Base-by-base conservation (phyloP, 2,329 filamentous ascomycete genomes). In the Ampelomyces quisqualis region DNA sequence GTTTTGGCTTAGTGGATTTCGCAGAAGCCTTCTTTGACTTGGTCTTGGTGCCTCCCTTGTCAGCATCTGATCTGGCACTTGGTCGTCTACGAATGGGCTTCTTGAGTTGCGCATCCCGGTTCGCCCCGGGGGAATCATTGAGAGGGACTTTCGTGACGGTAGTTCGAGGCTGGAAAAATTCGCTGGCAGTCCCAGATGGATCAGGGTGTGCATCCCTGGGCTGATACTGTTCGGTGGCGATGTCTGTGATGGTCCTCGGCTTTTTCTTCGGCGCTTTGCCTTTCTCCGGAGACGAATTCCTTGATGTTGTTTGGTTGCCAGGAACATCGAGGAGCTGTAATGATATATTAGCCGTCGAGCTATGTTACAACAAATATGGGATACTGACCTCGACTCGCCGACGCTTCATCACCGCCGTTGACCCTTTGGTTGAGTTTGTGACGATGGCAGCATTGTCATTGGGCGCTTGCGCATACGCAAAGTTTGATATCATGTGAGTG, bases 201-300 rank as follows among this genome's bases (percentile, higher is more conserved):
- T 52, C 51, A 1, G 41, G 8, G 2, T 13, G 22, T 7, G 38
- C 24, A 10, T 49, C 38, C 27, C 54, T 50, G 3, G 37, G 31
- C 5, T 49, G 53, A 38, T 70, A 70, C 32, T 67, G 62, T 7
- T 53, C 60, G 4, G 64, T 70, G 1, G 67, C 65, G 2, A 68
- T 47, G 21, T 69, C 67, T 41, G 67, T 70, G 17, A 70, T 69
- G 3, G 67, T 70, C n/a, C 62, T 54, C 5, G 64, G 38, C 30
- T 68, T 70, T 55, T 68, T 69, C 42, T 66, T 70, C 0, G 62
- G 59, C 3, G 59, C 62, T 47, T 65, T 68, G 10, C 51, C 56
- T 27, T 66, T 67, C 14, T 62, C 58, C 6, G 59, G 57, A 1
- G 62, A 63, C 3, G 55, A 43, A 14, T 57, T 49, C 26, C 56